These are phyloP conservation scores for Chaetomium strumarium DNA, from an alignment of 2,329 filamentous ascomycete genomes.

Conservation along the genomic window DNA sequence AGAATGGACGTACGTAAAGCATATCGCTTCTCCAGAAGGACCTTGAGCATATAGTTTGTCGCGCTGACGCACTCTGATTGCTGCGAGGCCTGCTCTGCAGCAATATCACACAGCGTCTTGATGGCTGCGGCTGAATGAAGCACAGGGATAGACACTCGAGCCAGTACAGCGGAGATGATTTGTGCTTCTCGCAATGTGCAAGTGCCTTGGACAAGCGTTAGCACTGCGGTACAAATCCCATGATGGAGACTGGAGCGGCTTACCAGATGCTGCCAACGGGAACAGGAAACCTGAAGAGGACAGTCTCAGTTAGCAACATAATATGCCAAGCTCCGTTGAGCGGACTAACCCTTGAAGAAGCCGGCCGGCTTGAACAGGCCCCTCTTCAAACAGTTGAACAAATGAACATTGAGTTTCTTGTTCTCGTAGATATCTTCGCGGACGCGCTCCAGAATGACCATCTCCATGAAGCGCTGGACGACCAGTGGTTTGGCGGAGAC, in stretches of 20 bases:
- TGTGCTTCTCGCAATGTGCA: slow-evolving; percentile 89
- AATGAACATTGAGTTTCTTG: slow-evolving; percentile 90
- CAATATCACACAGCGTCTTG: slow-evolving; percentile 88
- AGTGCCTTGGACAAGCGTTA: slow-evolving; percentile 41
- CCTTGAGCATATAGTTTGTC: slow-evolving; percentile 92
- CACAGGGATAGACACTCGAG: slow-evolving; percentile 80
- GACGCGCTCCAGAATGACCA: slow-evolving; percentile 82
- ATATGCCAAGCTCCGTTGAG: accelerated
- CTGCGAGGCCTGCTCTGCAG: slow-evolving; percentile 78
- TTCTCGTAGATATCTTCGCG: slow-evolving; percentile 90
- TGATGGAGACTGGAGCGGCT: neutral
- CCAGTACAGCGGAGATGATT: slow-evolving; percentile 82
- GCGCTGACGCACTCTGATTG: slow-evolving; percentile 83
- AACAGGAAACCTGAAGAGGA: slow-evolving; percentile 65
- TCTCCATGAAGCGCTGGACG: slow-evolving; percentile 79
- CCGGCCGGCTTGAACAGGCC: slow-evolving; percentile 61
- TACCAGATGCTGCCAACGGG: slow-evolving; percentile 68
- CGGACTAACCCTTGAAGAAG: slow-evolving; percentile 71
- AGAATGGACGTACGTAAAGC: slow-evolving; percentile 53
- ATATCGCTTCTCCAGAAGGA: slow-evolving; percentile 93
- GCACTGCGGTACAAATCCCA: neutral
- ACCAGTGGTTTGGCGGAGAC: slow-evolving; percentile 74
- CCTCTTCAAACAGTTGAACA: slow-evolving; percentile 93
- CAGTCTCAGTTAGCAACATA: neutral
- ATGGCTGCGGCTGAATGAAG: slow-evolving; percentile 88